phyloP scores from a whole-genome alignment of 495 filamentous ascomycete species.

The Lophiotrema nucula region DNA sequence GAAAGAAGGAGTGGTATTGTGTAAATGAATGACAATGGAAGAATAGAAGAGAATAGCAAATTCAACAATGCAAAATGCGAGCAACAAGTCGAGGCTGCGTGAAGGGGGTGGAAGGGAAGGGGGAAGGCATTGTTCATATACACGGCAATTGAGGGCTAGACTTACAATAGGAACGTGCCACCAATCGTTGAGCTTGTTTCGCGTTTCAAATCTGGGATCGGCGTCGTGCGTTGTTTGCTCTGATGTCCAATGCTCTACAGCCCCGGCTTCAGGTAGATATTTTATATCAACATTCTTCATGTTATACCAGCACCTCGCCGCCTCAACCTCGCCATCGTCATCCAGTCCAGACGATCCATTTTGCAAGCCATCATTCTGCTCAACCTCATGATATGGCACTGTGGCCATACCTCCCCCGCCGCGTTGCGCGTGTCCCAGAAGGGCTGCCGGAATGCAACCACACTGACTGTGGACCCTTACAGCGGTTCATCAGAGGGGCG shows the following conservation, averaged over 20 bases:
- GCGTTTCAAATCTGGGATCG: slow-evolving; percentile 33
- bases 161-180: slow-evolving; percentile 9
- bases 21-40: slow-evolving; percentile 28
- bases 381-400: slow-evolving; percentile 25
- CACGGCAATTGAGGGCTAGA: background rate
- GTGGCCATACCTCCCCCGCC: slow-evolving; percentile 16
- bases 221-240: slow-evolving; percentile 10
- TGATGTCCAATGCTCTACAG: background rate
- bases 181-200: slow-evolving; percentile 21
- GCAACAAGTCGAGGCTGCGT: slow-evolving; percentile 17
- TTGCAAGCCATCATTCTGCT: slow-evolving; percentile 26
- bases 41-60: slow-evolving; percentile 2
- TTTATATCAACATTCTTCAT: slow-evolving; percentile 28
- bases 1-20: too few species aligned
- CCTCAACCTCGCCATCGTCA: slow-evolving; percentile 11
- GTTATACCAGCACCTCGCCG: slow-evolving; percentile 21
- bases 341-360: slow-evolving; percentile 9
- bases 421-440: slow-evolving; percentile 18
- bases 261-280: slow-evolving; percentile 15
- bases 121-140: slow-evolving; percentile 30
- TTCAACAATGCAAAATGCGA: slow-evolving; percentile 2
- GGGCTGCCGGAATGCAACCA: slow-evolving; percentile 29
- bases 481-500: slow-evolving; percentile 3
- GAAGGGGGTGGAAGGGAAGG: background rate
- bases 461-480: slow-evolving; percentile 14